A percentile compares a stretch with the other conserved stretches of the same genome.
Conservation (phyloP, 2,329 filamentous ascomycete genomes). For the Cladosporium sp. region DNA sequence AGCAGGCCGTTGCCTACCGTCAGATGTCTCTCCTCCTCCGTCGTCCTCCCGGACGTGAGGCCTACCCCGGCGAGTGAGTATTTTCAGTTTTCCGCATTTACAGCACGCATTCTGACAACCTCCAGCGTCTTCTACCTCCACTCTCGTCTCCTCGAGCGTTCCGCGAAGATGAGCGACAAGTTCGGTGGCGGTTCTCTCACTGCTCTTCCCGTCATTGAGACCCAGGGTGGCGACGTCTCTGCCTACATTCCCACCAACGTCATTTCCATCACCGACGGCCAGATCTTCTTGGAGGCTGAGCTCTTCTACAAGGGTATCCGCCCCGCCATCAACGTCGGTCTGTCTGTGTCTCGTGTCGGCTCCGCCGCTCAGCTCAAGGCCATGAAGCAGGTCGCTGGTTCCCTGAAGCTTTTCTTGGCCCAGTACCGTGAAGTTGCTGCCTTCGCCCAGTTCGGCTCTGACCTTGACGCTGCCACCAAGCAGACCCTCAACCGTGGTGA, state of each 20-base stretch:
- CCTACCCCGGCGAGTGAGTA: conserved; percentile 83
- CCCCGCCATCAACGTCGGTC: conserved; percentile 99
- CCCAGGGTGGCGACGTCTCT: conserved; percentile 99
- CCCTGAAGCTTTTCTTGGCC: conserved; percentile 99
- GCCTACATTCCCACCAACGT: conserved; percentile 99
- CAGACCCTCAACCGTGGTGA: conserved; percentile 97
- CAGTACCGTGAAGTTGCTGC: conserved; percentile 99
- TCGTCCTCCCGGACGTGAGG: conserved; percentile 97
- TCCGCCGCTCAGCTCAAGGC: conserved; percentile 99
- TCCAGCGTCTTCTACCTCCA: conserved; percentile 85
- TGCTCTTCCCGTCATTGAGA: conserved; percentile 96
- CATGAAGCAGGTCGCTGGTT: conserved; percentile 99
- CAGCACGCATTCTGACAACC: background rate
- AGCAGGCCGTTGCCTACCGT: conserved; percentile 66
- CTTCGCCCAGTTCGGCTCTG: conserved; percentile 99
- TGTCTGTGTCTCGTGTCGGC: conserved; percentile 99
- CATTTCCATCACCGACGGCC: conserved; percentile 99
- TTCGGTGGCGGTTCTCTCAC: conserved; percentile 94
- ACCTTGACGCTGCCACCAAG: conserved; percentile 97
- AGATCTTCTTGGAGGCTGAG: conserved; percentile 99
- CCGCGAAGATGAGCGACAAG: conserved; percentile 97
- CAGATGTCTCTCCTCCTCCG: conserved; percentile 98
- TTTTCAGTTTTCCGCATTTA: background rate
- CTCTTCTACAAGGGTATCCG: conserved; percentile 99
- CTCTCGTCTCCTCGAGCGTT: conserved; percentile 98